Evolutionary conservation across 352 stramenopile species (phyloP), one percentile per base, ranked within the genome.

Genomic region (Peronospora farinosa): DNA sequence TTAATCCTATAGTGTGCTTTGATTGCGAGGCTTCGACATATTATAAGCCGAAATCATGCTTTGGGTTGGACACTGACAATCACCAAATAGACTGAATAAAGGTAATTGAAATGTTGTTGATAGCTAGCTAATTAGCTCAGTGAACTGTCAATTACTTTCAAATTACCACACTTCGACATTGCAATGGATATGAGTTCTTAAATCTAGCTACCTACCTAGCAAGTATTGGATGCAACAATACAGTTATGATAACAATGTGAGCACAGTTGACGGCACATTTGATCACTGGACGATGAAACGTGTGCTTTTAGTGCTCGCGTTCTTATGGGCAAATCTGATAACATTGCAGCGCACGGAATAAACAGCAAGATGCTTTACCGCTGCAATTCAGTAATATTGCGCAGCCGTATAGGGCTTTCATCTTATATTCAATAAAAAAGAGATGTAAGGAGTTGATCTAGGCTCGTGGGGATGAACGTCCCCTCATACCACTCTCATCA

Each of bases 231-330:
- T 36, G 16, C 33, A 38, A 5, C n/a, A 4, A 40, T 49, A 11
- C 31, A 41, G 33, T 33, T 32, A 21, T 3, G 10, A 5, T 8
- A 27, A 28, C 2, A 28, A 51, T 88, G 72, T 88, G 77, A 88
- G 47, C 69, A 86, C 77, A 80, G 63, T 88, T 88, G 77, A 88
- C 77, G 77, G 77, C 77, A 88, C 77, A 86, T 86, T 88, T 59
- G 63, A 79, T 77, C 74, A 88, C 60, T 39, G 63, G 68, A 27
- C 49, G 71, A 82, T 69, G 57, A 80, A 88, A 86, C 77, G 77
- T 88, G 77, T 88, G 77, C 77, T 88, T 88, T 88, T 74, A 88
- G 74, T 84, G 73, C 62, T 88, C 77, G 77, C 77, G 70, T 88
- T 64, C 32, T 37, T 88, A 77, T 88, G 40, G 78, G 77, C 77